Percentiles rank a stretch among this genome's conserved stretches.
These are phyloP conservation scores for Penicillium daleae DNA, from an alignment of 495 filamentous ascomycete genomes.

Conservation along the genomic window DNA sequence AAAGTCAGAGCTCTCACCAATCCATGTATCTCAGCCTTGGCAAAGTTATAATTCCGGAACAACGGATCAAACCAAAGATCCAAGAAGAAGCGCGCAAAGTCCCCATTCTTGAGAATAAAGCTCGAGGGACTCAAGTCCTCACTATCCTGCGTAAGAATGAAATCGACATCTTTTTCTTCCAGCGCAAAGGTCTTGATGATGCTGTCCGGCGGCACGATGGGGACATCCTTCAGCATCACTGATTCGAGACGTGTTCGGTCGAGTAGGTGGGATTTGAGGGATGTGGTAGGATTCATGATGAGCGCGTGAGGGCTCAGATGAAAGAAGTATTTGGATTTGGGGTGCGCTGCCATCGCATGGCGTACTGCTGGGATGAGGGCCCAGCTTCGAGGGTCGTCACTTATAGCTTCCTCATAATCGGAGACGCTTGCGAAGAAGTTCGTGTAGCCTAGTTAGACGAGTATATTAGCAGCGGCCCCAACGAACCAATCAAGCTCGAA, in stretches of 20 bases:
- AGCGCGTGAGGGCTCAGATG: constrained; percentile 80
- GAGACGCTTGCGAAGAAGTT: constrained; percentile 76
- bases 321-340: constrained; percentile 79
- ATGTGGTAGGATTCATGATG: constrained; percentile 83
- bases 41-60: constrained; percentile 91
- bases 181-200: constrained; percentile 94
- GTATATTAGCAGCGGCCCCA: constrained; percentile 9
- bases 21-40: constrained; percentile 90
- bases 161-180: constrained; percentile 72
- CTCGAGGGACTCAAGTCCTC: constrained; percentile 77
- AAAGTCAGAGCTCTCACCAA: constrained; percentile 60
- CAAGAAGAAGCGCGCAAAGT: constrained; percentile 90
- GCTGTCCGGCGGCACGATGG: constrained; percentile 92
- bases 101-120: constrained; percentile 79
- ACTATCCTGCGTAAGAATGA: constrained; percentile 83
- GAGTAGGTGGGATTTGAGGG: constrained; percentile 72
- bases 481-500: neutral
- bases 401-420: constrained; percentile 68
- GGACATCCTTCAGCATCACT: constrained; percentile 81
- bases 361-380: constrained; percentile 80
- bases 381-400: constrained; percentile 73
- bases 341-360: constrained; percentile 81
- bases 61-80: constrained; percentile 97
- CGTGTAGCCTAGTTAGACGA: constrained; percentile 68
- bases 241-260: constrained; percentile 65